A percentile compares a stretch with the other conserved stretches of the same genome.
These are phyloP conservation scores for Phaffia rhodozyma DNA, from an alignment of 1,284 basidiomycete genomes.

Conservation along the genomic window DNA sequence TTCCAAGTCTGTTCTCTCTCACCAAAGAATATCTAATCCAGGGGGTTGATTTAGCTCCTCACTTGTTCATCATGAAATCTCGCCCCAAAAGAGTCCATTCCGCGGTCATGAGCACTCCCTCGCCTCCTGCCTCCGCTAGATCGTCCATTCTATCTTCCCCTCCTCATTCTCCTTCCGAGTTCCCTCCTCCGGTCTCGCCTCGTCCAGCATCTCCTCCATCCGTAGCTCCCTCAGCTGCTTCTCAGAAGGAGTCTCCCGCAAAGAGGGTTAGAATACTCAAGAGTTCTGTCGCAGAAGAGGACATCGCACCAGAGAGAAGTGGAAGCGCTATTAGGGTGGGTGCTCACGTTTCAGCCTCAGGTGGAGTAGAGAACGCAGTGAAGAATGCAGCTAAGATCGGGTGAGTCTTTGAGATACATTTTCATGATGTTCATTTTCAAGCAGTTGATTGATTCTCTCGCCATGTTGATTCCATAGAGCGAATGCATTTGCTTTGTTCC, in stretches of 20 bases:
- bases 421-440: neutral
- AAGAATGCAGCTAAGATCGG: slow-evolving; percentile 58
- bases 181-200: neutral
- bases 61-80: too few species aligned
- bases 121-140: too few species aligned
- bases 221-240: neutral
- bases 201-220: neutral
- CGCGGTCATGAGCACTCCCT: too few species aligned
- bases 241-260: neutral
- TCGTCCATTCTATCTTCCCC: neutral
- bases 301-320: neutral
- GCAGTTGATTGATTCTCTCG: neutral
- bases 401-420: slow-evolving; percentile 33
- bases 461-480: slow-evolving; percentile 42
- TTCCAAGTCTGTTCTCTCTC: too few species aligned
- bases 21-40: too few species aligned
- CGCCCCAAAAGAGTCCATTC: too few species aligned
- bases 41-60: too few species aligned
- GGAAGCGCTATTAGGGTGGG: slow-evolving; percentile 39
- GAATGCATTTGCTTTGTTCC: slow-evolving; percentile 68
- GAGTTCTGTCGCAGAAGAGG: neutral
- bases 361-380: slow-evolving; percentile 62
- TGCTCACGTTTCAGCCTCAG: slow-evolving; percentile 68
- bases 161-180: neutral
- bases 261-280: neutral